Percentiles rank a stretch among this genome's conserved stretches.
Evolutionary conservation across 108 stramenopile species (phyloP).

Genomic region (Thalassiosira profunda): DNA sequence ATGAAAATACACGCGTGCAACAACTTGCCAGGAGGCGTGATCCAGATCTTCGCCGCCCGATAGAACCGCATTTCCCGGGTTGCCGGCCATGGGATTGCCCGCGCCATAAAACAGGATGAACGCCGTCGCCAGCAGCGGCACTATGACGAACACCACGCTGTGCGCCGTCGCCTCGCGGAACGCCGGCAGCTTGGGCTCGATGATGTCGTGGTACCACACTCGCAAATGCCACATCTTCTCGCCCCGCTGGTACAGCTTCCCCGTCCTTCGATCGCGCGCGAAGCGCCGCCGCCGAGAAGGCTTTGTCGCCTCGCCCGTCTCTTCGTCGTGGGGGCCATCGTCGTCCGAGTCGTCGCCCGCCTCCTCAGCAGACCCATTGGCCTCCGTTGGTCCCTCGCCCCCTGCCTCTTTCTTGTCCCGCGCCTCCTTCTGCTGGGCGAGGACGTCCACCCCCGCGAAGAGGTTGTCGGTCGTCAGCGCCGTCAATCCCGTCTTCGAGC

Average conservation of each 20-base stretch:
- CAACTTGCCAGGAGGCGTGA: not conserved
- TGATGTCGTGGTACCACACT: slow-evolving; percentile 37
- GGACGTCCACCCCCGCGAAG: slow-evolving; percentile 18
- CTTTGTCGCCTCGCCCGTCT: slow-evolving; percentile 22
- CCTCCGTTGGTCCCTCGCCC: not conserved
- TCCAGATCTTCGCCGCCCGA: not conserved
- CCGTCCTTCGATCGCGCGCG: not conserved
- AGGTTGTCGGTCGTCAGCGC: slow-evolving; percentile 36
- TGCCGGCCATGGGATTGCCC: slow-evolving; percentile 44
- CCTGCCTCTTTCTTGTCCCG: not conserved
- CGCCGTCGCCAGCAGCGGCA: slow-evolving; percentile 31
- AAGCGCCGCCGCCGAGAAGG: not conserved
- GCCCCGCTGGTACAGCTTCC: not conserved
- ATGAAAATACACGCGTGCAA: not conserved
- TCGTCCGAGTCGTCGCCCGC: slow-evolving; percentile 9
- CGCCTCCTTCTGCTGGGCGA: slow-evolving; percentile 16
- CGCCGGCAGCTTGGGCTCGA: slow-evolving; percentile 28
- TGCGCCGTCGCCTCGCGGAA: slow-evolving; percentile 22
- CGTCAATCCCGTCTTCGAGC: slow-evolving; percentile 1
- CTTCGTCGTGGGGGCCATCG: slow-evolving; percentile 18
- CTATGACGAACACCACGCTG: slow-evolving; percentile 17
- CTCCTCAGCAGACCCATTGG: not conserved
- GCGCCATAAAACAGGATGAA: slow-evolving; percentile 41
- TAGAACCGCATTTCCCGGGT: not conserved
- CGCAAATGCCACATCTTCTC: slow-evolving; percentile 8